Evolutionary conservation across 805 yeast genomes (phyloP), one percentile per base, ranked within the genome.

Genomic region (Metschnikowia henanensis): DNA sequence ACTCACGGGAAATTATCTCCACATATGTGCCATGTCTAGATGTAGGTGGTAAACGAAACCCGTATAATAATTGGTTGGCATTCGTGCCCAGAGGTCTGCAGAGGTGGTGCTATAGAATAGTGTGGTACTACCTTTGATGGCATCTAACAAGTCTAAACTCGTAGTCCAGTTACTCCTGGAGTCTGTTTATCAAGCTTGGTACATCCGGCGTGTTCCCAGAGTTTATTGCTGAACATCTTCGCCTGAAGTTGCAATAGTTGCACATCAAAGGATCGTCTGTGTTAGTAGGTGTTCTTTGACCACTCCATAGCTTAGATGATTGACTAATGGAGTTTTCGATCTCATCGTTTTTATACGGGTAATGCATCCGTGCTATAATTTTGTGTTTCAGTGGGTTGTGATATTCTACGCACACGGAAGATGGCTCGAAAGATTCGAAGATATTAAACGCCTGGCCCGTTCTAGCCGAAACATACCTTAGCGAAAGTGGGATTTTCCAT

Each of bases 401-500:
- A 50, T 80, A 78, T 56, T 83, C 84, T 36, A 83, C 80, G 10
- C 80, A 61, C n/a, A 73, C 59, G 16, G 72, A 46, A 13, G 58
- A 57, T 0, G 77, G 65, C 15, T 72, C 47, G 18, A 74, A 57
- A 8, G 64, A 58, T 37, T 64, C 58, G 18, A 77, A 47, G 3
- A 70, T 39, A 4, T 55, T 39, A 46, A 66, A 70, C 15, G 78
- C 53, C 50, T 81, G 84, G 1, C 81, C 68, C 8, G 76, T 55
- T 43, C 88, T 65, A 1, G 77, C 75, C 0, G 85, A 77, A 45
- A 85, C 68, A 49, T 77, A 77, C 39, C 80, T 60, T 17, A 80
- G 58, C 0, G 90, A 83, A 16, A 81, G 69, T 1, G 86, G 80
- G 2, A 41, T 64, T 36, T 61, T 55, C 90, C 90, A 84, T 2